A percentile compares a stretch with the other conserved stretches of the same genome.
These are phyloP conservation scores for Dalbergia cultrata DNA, from an alignment of 306 rosid genomes.

Conservation along the genomic window DNA sequence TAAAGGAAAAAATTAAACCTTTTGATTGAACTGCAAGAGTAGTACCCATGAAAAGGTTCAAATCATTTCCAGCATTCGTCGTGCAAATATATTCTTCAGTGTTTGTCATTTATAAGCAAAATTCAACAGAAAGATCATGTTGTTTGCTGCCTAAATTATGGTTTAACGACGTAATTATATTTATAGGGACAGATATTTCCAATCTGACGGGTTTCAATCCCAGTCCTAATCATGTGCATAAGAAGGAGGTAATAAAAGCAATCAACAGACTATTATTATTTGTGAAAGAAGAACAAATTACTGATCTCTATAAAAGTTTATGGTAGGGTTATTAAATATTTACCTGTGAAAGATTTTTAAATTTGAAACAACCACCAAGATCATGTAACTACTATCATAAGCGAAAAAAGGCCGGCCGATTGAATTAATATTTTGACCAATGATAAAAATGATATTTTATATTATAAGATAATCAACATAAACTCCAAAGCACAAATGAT, in stretches of 20 bases:
- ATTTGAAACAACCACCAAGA: too few species aligned
- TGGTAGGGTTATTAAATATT: too few species aligned
- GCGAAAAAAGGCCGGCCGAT: too few species aligned
- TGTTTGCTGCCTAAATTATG: background rate
- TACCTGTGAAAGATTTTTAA: too few species aligned
- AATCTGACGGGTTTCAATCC: slow-evolving; percentile 4
- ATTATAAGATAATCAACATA: background rate
- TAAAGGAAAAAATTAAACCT: background rate
- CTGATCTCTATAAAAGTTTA: too few species aligned
- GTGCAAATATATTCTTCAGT: background rate
- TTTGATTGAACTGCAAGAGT: background rate
- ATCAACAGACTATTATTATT: too few species aligned
- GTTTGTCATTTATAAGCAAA: background rate
- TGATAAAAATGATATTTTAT: background rate
- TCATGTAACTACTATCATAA: too few species aligned
- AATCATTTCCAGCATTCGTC: slow-evolving; percentile 4
- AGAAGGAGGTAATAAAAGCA: background rate
- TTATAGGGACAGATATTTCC: background rate
- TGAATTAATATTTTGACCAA: too few species aligned
- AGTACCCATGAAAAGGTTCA: too few species aligned
- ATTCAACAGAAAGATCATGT: background rate
- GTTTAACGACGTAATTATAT: slow-evolving; percentile 3
- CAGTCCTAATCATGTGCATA: background rate
- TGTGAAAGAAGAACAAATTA: too few species aligned
- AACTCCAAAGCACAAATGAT: background rate